Percentiles rank a stretch among this genome's conserved stretches.
Conservation (phyloP, 2,329 filamentous ascomycete genomes). For the Penicillium fuscoglaucum region DNA sequence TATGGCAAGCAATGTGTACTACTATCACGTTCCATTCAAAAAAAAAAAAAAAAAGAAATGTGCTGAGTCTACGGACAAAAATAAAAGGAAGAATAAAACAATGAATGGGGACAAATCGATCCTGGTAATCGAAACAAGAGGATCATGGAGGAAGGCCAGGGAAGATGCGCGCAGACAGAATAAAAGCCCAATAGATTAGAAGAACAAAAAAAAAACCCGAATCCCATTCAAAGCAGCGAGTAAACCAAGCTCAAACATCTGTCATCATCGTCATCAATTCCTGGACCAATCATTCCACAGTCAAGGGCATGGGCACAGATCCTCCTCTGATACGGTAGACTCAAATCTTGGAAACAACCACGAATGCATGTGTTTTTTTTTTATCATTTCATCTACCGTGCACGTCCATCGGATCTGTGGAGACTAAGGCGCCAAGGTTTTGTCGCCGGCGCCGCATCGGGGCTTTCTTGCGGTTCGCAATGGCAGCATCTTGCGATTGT, state of each 20-base stretch:
- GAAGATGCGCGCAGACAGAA: constrained; percentile 3
- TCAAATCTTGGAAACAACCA: constrained; percentile 1
- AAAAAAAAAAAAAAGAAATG: neutral
- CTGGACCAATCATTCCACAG: constrained; percentile 16
- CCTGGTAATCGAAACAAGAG: neutral
- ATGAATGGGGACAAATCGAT: neutral
- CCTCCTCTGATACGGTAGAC: neutral
- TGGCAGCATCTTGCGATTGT: constrained; percentile 39
- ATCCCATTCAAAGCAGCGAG: constrained; percentile 8
- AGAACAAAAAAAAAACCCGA: constrained; percentile 5
- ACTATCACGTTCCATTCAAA: neutral
- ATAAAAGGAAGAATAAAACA: neutral
- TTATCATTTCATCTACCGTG: constrained; percentile 27
- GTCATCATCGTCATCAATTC: constrained; percentile 11
- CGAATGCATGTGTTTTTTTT: neutral
- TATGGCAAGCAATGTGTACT: neutral
- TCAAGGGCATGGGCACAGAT: neutral
- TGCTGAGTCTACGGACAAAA: neutral
- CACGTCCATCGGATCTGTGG: constrained; percentile 36
- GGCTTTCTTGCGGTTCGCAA: constrained; percentile 45
- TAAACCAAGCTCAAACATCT: constrained; percentile 10
- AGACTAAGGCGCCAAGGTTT: constrained; percentile 17
- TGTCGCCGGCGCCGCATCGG: constrained; percentile 44
- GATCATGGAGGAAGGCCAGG: neutral
- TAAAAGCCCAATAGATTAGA: constrained; percentile 9